Evolutionary conservation across 208 protist species (phyloP).

Genomic region (Leishmania mexicana): DNA sequence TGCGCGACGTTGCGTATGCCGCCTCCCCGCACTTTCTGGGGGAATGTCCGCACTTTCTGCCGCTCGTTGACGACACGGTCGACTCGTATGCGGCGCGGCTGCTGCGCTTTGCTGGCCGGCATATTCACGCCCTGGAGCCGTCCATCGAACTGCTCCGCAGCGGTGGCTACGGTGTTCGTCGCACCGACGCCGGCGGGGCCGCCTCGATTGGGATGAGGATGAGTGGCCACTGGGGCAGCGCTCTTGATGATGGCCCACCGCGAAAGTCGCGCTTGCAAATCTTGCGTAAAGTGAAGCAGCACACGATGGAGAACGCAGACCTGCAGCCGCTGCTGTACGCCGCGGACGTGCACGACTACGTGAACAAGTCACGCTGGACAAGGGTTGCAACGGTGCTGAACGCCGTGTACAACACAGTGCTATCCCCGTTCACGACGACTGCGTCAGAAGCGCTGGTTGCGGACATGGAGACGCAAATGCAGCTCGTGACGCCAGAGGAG

Average conservation of each 20-base stretch:
- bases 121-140: constrained; percentile 25
- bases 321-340: constrained; percentile 67
- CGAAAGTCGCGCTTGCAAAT: constrained; percentile 25
- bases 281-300: constrained; percentile 45
- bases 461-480: constrained; percentile 42
- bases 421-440: constrained; percentile 70
- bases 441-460: constrained; percentile 42
- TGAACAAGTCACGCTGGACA: constrained; percentile 40
- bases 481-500: constrained; percentile 15
- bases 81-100: constrained; percentile 32
- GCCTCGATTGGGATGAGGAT: neutral
- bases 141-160: constrained; percentile 25
- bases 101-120: constrained; percentile 26
- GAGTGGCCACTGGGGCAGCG: neutral
- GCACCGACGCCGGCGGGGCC: neutral
- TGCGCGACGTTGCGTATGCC: constrained; percentile 35
- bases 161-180: constrained; percentile 11
- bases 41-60: constrained; percentile 15
- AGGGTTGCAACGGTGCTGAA: constrained; percentile 25
- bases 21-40: constrained; percentile 33
- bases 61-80: constrained; percentile 37
- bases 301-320: constrained; percentile 44
- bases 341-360: constrained; percentile 65
- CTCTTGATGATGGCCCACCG: constrained; percentile 28
- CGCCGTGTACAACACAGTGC: constrained; percentile 37